Evolutionary conservation across 108 stramenopile species (phyloP), one percentile per base, ranked within the genome.

Genomic region (Discostella pseudostelligera): DNA sequence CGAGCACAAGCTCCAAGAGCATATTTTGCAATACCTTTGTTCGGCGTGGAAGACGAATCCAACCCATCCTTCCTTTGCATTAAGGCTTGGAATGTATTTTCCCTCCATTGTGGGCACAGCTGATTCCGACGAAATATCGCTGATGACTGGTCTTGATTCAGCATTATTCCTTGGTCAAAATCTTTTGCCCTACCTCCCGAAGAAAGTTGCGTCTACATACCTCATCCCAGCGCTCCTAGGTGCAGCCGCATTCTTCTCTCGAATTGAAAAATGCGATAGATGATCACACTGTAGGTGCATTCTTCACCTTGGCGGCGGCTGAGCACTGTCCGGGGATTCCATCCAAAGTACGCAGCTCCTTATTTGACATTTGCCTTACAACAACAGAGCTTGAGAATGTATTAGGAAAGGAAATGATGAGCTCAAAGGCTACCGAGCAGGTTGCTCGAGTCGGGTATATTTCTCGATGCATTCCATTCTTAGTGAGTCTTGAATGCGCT

Each of bases 381-480:
- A 53, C 61, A 26, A 59, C 53, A 44, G 51, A 64, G 56, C 48
- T 67, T 3, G 53, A 65, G 32, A 59, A 29, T 8, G 25, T 24
- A 6, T 58, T 57, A 14, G 50, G 20, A 3, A 58, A 16, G 8
- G 29, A 42, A 2, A 39, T n/a, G 29, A 50, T 16, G 3, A 26
- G 24, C 19, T 50, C 64, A 17, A 29, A 51, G 56, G 13, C 32
- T 24, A 53, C n/a, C 1, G 62, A 67, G 28, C 61, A 53, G 13
- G 40, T 76, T 28, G 22, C 62, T 35, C 67, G 66, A 24, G 25
- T 82, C 13, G 73, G 77, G 11, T 70, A 78, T 24, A 76, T 76
- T 22, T 42, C 70, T 21, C 50, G 86, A 58, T 87, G 83, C 40
- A 65, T 79, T 44, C 73, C 83, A 6, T 87, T 87, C 47, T 50